Conservation (phyloP, 2,329 filamentous ascomycete species). For the Trichoderma atrobrunneum region DNA sequence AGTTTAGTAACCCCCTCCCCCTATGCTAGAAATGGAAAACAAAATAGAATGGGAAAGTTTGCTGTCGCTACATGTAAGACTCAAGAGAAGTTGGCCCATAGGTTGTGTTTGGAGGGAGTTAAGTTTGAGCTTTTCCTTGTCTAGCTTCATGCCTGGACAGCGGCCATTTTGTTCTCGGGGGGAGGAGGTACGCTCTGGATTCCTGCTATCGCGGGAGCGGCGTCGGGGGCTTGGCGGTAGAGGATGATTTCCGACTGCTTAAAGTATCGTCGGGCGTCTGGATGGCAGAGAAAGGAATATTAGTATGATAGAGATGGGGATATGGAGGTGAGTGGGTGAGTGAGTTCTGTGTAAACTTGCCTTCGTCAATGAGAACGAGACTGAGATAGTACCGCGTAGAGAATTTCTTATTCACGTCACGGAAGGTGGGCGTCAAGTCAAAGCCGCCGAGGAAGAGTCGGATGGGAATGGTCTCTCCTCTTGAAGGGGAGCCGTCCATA, state of each 20-base stretch:
- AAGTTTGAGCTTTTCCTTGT: neutral
- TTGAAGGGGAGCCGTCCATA: slow-evolving; percentile 98
- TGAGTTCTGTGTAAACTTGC: slow-evolving; percentile 44
- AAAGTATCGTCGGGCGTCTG: slow-evolving; percentile 95
- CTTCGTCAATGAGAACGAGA: slow-evolving; percentile 92
- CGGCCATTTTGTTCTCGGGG: slow-evolving; percentile 34
- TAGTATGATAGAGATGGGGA: neutral
- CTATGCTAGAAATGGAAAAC: slow-evolving; percentile 37
- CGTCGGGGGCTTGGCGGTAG: slow-evolving; percentile 74
- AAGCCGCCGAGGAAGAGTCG: slow-evolving; percentile 95
- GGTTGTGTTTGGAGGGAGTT: neutral
- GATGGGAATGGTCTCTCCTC: slow-evolving; percentile 93
- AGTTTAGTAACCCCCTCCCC: slow-evolving; percentile 19
- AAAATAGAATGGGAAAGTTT: slow-evolving; percentile 23
- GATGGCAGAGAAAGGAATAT: neutral
- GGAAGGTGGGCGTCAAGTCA: slow-evolving; percentile 95
- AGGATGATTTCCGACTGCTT: slow-evolving; percentile 99
- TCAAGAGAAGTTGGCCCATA: slow-evolving; percentile 13
- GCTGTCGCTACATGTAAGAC: slow-evolving; percentile 19
- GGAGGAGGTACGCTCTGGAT: slow-evolving; percentile 41
- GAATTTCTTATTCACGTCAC: slow-evolving; percentile 99
- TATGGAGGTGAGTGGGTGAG: neutral
- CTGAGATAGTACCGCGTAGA: slow-evolving; percentile 97
- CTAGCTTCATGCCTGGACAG: slow-evolving; percentile 26
- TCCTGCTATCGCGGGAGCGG: slow-evolving; percentile 40